Percentiles rank a stretch among this genome's conserved stretches.
These are phyloP conservation scores for Trichocladium antarcticum DNA, from an alignment of 495 filamentous ascomycete species.

Conservation along the genomic window DNA sequence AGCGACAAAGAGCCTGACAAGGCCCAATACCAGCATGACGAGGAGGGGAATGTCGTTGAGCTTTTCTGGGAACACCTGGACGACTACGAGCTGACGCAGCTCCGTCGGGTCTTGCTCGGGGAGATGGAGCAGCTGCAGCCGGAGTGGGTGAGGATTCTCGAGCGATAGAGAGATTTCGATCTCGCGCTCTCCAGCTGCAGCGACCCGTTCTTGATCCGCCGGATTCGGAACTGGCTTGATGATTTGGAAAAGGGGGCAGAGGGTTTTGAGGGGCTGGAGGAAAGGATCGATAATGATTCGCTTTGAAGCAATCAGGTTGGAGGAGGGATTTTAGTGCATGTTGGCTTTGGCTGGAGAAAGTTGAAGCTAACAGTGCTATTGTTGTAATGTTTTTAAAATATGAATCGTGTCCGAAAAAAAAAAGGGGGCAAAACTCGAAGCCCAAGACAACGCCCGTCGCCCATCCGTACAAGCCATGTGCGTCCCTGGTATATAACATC, in stretches of 20 bases:
- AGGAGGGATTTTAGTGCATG: background rate
- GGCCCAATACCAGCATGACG: background rate
- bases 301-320: background rate
- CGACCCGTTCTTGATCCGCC: background rate
- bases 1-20: constrained; percentile 1
- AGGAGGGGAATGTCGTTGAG: constrained; percentile 3
- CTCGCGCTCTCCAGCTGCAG: background rate
- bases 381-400: too few relatives aligned
- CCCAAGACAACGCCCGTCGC: too few relatives aligned
- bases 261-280: background rate
- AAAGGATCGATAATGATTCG: background rate
- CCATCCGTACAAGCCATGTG: too few relatives aligned
- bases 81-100: constrained; percentile 4
- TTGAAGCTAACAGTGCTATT: too few relatives aligned
- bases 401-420: too few relatives aligned
- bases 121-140: constrained; percentile 1
- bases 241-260: background rate
- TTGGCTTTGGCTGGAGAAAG: too few relatives aligned
- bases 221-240: constrained; percentile 1
- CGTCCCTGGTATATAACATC: too few relatives aligned
- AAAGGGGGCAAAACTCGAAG: too few relatives aligned
- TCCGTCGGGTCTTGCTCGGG: background rate
- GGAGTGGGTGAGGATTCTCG: constrained; percentile 1
- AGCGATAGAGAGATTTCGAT: constrained; percentile 4
- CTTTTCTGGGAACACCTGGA: constrained; percentile 6